A percentile compares a stretch with the other conserved stretches of the same genome.
Evolutionary conservation across 2,329 filamentous ascomycete genomes (phyloP).

Genomic region (Aureobasidium sp.): DNA sequence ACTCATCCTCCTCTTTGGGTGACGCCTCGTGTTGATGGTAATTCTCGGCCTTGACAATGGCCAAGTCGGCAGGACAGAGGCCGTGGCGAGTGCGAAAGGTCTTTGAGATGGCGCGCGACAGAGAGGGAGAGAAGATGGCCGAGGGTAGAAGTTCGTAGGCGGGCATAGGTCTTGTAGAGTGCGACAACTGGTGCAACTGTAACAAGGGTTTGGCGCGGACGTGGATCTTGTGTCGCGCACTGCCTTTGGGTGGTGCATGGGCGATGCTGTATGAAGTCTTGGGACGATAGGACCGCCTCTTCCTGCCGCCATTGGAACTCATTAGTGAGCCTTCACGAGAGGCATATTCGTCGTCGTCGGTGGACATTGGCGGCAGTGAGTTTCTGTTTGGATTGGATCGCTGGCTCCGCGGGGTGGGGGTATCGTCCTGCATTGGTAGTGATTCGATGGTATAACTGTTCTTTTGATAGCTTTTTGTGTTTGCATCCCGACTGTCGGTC

Average conservation of each 20-base stretch:
- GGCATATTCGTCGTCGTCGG: constrained; percentile 24
- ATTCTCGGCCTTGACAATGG: constrained; percentile 62
- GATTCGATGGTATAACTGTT: constrained; percentile 1
- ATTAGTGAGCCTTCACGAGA: constrained; percentile 21
- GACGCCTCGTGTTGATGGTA: constrained; percentile 43
- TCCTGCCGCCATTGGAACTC: constrained; percentile 12
- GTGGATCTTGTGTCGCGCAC: constrained; percentile 52
- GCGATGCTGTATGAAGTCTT: constrained; percentile 60
- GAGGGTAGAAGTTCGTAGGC: constrained; percentile 63
- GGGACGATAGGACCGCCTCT: constrained; percentile 30
- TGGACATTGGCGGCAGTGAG: constrained; percentile 22
- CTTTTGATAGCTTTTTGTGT: background rate
- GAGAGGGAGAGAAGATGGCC: constrained; percentile 47
- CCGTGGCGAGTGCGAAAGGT: constrained; percentile 56
- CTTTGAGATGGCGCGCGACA: constrained; percentile 54
- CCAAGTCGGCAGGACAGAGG: constrained; percentile 59
- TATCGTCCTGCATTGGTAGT: background rate
- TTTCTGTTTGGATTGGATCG: background rate
- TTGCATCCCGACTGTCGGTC: background rate
- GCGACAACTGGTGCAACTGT: constrained; percentile 60
- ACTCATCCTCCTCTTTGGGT: constrained; percentile 43
- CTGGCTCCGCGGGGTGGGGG: background rate
- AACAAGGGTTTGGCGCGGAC: constrained; percentile 61
- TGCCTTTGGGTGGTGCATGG: constrained; percentile 54
- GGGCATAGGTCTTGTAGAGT: constrained; percentile 54